Conservation (phyloP, 306 rosid species). For the Clitoria ternatea region DNA sequence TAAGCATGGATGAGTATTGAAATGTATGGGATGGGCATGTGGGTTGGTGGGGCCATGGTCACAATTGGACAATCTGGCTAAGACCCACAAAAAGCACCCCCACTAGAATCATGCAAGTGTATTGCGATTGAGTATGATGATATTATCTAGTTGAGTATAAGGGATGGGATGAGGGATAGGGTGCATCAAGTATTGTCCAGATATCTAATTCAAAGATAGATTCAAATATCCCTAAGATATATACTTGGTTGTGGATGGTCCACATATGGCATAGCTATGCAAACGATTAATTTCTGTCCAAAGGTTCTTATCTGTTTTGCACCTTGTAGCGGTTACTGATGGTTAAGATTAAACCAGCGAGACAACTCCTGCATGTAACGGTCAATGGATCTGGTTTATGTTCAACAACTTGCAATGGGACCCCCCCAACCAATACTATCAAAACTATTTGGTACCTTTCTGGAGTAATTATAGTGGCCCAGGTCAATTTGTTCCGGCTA, state of each 20-base stretch:
- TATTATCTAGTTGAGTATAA: conserved; percentile 39
- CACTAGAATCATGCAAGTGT: conserved; percentile 51
- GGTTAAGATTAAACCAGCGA: conserved; percentile 33
- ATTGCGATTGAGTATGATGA: no score
- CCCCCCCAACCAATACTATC: neutral
- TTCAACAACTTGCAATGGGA: conserved; percentile 22
- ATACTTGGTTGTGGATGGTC: conserved; percentile 30
- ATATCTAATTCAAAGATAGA: conserved; percentile 38
- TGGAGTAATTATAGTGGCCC: no score
- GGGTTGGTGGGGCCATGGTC: conserved; percentile 59
- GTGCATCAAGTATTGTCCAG: conserved; percentile 39
- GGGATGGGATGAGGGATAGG: conserved; percentile 55
- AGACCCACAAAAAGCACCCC: conserved; percentile 24
- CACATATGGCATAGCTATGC: neutral
- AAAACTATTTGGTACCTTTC: conserved; percentile 9
- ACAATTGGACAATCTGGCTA: conserved; percentile 59
- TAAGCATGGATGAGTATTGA: conserved; percentile 6
- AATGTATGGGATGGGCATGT: conserved; percentile 54
- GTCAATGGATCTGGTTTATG: conserved; percentile 23
- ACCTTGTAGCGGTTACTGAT: conserved; percentile 18
- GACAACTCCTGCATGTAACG: conserved; percentile 13
- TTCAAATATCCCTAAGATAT: conserved; percentile 20
- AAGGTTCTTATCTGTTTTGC: conserved; percentile 23
- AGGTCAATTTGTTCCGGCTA: neutral
- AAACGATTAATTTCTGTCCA: neutral